Evolutionary conservation across 192 early-diverging fungal species (phyloP).

Genomic region (Backusella circina): DNA sequence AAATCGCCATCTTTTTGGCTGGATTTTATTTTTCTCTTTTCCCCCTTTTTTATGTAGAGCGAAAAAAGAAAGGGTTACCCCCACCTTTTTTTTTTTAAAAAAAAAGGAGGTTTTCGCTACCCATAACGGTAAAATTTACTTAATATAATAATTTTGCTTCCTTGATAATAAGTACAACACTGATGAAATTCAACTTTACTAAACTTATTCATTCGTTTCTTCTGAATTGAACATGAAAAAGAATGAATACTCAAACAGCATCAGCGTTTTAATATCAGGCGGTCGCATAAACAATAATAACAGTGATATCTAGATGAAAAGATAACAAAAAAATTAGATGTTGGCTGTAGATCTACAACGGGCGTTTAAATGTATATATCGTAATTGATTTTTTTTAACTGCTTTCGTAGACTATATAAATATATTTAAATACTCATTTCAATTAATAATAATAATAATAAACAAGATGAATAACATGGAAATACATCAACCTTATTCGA

Average conservation of each 20-base stretch:
- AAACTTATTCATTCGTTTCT: background rate
- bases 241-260: background rate
- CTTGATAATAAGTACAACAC: background rate
- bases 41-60: background rate
- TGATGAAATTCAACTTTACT: background rate
- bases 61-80: background rate
- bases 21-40: background rate
- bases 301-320: background rate
- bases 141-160: background rate
- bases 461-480: too few species aligned
- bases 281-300: background rate
- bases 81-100: background rate
- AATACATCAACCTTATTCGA: background rate
- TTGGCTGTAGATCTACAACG: background rate
- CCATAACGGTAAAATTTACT: background rate
- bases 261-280: background rate
- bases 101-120: background rate
- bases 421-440: background rate
- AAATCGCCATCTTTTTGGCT: background rate
- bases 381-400: background rate
- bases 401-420: too few species aligned
- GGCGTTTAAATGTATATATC: background rate
- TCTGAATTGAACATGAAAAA: background rate
- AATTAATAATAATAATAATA: too few species aligned
- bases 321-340: background rate